These are phyloP conservation scores for Proliferodiscus dingleyae DNA, from an alignment of 2,329 filamentous ascomycete genomes.

Conservation along the genomic window DNA sequence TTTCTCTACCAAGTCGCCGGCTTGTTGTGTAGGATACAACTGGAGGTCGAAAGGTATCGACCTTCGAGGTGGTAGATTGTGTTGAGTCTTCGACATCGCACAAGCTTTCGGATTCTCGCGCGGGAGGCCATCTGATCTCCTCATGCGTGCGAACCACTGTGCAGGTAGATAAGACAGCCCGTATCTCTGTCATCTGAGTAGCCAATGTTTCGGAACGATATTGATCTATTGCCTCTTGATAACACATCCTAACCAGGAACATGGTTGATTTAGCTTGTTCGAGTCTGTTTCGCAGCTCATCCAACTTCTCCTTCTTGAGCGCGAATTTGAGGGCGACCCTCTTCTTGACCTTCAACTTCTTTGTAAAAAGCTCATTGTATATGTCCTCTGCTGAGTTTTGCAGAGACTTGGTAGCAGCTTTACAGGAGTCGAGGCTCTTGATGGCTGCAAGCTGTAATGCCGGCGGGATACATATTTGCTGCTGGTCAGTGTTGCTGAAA, in stretches of 20 bases:
- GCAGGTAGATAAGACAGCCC: too few species aligned
- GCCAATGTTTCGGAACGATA: constrained; percentile 4
- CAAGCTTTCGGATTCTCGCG: background rate
- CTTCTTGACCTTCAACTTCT: background rate
- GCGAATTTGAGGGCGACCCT: background rate
- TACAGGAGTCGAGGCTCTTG: background rate
- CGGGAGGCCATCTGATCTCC: too few species aligned
- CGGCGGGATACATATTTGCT: too few species aligned
- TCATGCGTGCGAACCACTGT: too few species aligned
- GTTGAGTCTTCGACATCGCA: too few species aligned
- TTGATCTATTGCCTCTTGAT: constrained; percentile 2
- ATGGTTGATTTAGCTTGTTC: constrained; percentile 7
- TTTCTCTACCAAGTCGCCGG: background rate
- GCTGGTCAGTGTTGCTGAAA: background rate
- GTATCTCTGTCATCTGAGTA: background rate
- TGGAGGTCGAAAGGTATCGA: background rate
- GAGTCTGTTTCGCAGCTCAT: background rate
- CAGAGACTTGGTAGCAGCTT: too few species aligned
- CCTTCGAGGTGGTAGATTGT: background rate
- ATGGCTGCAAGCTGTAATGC: too few species aligned
- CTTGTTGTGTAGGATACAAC: background rate
- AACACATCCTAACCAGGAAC: constrained; percentile 6
- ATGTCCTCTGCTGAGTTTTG: too few species aligned
- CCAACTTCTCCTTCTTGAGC: background rate
- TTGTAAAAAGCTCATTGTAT: background rate